phyloP scores from a whole-genome alignment of 345 rosid genomes.

The Turritis glabra region DNA sequence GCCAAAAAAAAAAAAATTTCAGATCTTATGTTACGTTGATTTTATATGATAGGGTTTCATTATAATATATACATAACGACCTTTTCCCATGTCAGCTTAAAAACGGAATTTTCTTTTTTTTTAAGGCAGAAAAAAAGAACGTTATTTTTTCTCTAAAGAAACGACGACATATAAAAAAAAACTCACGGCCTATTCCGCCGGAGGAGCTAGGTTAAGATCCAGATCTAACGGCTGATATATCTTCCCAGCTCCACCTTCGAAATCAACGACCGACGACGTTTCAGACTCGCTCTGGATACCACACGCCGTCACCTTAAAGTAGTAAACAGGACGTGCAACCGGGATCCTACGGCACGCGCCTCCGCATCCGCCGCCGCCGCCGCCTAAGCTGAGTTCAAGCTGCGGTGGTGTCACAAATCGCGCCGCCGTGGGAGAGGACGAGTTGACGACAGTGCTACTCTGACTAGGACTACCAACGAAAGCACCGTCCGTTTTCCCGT shows the following conservation, averaged over 20 bases:
- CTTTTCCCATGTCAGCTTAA: constrained; percentile 34
- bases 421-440: constrained; percentile 48
- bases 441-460: constrained; percentile 64
- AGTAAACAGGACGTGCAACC: constrained; percentile 41
- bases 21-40: constrained; percentile 4
- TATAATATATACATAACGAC: constrained; percentile 13
- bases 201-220: constrained; percentile 68
- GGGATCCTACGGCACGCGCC: constrained; percentile 15
- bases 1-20: neutral
- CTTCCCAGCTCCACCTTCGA: constrained; percentile 35
- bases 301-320: constrained; percentile 24
- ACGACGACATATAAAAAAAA: neutral
- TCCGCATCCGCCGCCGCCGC: constrained; percentile 3
- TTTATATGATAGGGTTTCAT: neutral
- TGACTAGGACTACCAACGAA: constrained; percentile 61
- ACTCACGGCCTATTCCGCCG: constrained; percentile 54
- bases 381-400: constrained; percentile 53
- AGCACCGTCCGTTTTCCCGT: neutral
- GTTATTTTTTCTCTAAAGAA: neutral
- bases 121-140: neutral
- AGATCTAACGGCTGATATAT: constrained; percentile 41
- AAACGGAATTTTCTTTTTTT: neutral
- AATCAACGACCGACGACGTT: constrained; percentile 60
- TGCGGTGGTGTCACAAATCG: constrained; percentile 44
- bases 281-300: constrained; percentile 62